Base-by-base conservation (phyloP, 2,329 filamentous ascomycete species). In the Capronia coronata region DNA sequence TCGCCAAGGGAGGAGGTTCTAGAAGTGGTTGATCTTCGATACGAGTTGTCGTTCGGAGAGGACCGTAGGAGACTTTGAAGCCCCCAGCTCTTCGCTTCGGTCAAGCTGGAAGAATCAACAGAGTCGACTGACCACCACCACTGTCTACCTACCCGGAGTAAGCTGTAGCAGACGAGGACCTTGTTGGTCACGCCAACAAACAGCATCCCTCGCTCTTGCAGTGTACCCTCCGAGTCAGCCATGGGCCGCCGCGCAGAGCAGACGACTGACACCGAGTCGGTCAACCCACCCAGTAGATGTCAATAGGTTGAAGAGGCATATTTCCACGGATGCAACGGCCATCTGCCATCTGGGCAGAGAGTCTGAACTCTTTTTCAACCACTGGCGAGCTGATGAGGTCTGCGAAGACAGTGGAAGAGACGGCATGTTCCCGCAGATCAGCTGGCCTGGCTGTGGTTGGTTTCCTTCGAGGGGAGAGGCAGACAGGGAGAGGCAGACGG, bases 161-260 rank as follows among this genome's bases (percentile, higher is more conserved):
- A n/a, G n/a, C n/a, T n/a, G n/a, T n/a, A n/a, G n/a, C 3, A 32
- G 29, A 3, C 29, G 13, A 32, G 29, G 11, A 19, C 1, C n/a
- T 19, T 27, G 34, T 46, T 37, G 14, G 35, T 48, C 45, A 25
- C n/a, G n/a, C n/a, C n/a, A n/a, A n/a, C n/a, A n/a, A n/a, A n/a
- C n/a, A n/a, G n/a, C n/a, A n/a, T n/a, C n/a, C n/a, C n/a, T n/a
- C n/a, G n/a, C n/a, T n/a, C n/a, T n/a, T n/a, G n/a, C n/a, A n/a
- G n/a, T n/a, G n/a, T n/a, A n/a, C n/a, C n/a, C n/a, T n/a, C n/a
- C n/a, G n/a, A n/a, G n/a, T n/a, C n/a, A n/a, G n/a, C n/a, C n/a
- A n/a, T n/a, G n/a, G n/a, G n/a, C n/a, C n/a, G n/a, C n/a, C n/a
- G n/a, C n/a, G n/a, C n/a, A n/a, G n/a, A n/a, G n/a, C n/a, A n/a